Evolutionary conservation across 2,329 filamentous ascomycete species (phyloP).

Genomic region (Aspergillus hortae): DNA sequence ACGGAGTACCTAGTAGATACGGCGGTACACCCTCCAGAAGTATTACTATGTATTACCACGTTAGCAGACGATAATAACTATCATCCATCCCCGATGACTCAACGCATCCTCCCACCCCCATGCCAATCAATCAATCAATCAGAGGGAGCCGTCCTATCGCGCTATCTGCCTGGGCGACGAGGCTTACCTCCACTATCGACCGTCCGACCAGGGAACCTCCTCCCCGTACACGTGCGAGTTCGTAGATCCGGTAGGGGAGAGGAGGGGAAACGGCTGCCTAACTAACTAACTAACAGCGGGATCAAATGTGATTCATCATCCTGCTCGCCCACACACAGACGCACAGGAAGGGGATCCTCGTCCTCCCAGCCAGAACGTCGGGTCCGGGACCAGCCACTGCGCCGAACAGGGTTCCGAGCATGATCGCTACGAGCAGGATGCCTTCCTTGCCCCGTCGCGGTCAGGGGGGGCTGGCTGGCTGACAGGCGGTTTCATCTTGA

Average conservation of each 20-base stretch:
- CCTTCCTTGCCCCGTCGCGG: background rate
- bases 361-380: slow-evolving; percentile 17
- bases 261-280: slow-evolving; percentile 3
- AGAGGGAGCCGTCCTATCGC: background rate
- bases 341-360: slow-evolving; percentile 17
- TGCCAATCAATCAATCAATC: background rate
- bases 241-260: slow-evolving; percentile 13
- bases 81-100: background rate
- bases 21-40: background rate
- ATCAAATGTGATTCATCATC: slow-evolving; percentile 15
- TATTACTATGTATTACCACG: background rate
- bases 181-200: background rate
- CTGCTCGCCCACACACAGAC: slow-evolving; percentile 3
- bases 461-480: background rate
- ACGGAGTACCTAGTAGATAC: background rate
- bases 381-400: slow-evolving; percentile 14
- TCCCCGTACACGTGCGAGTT: slow-evolving; percentile 19
- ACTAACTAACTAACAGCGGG: slow-evolving; percentile 8
- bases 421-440: slow-evolving; percentile 4
- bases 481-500: slow-evolving; percentile 20
- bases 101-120: background rate
- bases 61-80: background rate
- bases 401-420: slow-evolving; percentile 9
- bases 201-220: background rate
- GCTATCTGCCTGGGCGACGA: background rate